Evolutionary conservation across 306 rosid genomes (phyloP), one percentile per base, ranked within the genome.

Genomic region (Acmispon strigosus): DNA sequence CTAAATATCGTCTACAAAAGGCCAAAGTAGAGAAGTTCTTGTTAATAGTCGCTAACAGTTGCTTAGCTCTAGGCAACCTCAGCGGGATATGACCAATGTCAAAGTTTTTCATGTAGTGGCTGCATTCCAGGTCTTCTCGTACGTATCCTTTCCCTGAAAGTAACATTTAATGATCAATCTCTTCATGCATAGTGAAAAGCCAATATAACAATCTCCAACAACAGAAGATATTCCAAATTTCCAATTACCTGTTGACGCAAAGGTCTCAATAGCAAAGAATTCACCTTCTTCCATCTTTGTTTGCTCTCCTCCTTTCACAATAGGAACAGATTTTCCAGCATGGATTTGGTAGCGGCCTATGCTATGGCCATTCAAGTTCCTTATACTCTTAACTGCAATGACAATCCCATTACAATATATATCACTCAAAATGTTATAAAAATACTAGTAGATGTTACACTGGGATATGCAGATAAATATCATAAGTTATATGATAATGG

Each of bases 201-300:
- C 45, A 70, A 41, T 55, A 69, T 16, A 64, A 22, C 15, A 29
- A 64, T 4, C 47, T 39, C 37, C 29, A 62, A 53, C 69, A 53
- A 16, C 11, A 5, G 29, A 54, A 78, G 71, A 70, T 64, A 13
- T 60, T 55, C 76, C 51, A 48, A 74, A 74, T 83, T 60, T 55
- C 76, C 51, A 48, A 74, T 76, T 83, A 94, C 97, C 98, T 42
- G 98, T 94, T 73, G 98, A 94, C 41, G 67, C 98, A 66, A 94
- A 94, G 29, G 98, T 94, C 85, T 94, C 98, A 42, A 94, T 94
- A 10, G 98, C 98, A 29, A 83, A 94, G 78, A 90, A 89, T 86
- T 94, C 98, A 27, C 98, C 98, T 94, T 93, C 98, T 83, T 93
- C 98, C 98, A 93, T 93, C 69, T 93, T 93, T 16, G 97, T 93